Conservation (phyloP, 371 early-diverging fungal species). For the Chytridiales sp. region DNA sequence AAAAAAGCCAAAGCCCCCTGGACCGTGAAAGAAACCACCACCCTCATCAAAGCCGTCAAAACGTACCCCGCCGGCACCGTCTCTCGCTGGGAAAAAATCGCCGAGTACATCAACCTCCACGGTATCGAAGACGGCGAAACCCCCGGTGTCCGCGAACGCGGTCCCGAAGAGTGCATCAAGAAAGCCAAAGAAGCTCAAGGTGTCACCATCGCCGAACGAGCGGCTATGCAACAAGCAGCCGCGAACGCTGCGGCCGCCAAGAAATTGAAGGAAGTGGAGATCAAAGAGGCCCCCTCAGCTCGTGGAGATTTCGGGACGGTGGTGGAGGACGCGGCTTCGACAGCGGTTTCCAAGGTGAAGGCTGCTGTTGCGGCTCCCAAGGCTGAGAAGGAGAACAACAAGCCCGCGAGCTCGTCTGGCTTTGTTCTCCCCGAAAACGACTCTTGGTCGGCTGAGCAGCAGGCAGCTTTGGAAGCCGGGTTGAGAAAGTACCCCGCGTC, state of each 20-base stretch:
- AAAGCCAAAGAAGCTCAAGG: conserved; percentile 42
- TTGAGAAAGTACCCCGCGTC: conserved; percentile 46
- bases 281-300: conserved; percentile 39
- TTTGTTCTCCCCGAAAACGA: conserved; percentile 32
- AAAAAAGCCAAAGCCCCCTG: conserved; percentile 37
- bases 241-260: conserved; percentile 18
- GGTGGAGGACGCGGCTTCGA: conserved; percentile 12
- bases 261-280: conserved; percentile 33
- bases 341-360: conserved; percentile 10
- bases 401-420: conserved; percentile 11
- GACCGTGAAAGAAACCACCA: conserved; percentile 44
- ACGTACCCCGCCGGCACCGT: conserved; percentile 49
- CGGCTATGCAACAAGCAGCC: conserved; percentile 33
- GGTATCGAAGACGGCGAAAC: conserved; percentile 39
- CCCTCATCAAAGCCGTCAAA: conserved; percentile 52
- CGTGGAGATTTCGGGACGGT: conserved; percentile 32
- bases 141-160: conserved; percentile 22
- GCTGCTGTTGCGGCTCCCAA: conserved; percentile 15
- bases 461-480: conserved; percentile 44
- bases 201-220: conserved; percentile 32
- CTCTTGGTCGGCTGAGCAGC: conserved; percentile 47
- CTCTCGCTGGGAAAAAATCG: conserved; percentile 49
- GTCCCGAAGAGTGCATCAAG: conserved; percentile 46
- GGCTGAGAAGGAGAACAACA: not conserved
- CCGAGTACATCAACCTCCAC: conserved; percentile 50